Conservation (phyloP, 805 yeast genomes). For the Candida boidinii region DNA sequence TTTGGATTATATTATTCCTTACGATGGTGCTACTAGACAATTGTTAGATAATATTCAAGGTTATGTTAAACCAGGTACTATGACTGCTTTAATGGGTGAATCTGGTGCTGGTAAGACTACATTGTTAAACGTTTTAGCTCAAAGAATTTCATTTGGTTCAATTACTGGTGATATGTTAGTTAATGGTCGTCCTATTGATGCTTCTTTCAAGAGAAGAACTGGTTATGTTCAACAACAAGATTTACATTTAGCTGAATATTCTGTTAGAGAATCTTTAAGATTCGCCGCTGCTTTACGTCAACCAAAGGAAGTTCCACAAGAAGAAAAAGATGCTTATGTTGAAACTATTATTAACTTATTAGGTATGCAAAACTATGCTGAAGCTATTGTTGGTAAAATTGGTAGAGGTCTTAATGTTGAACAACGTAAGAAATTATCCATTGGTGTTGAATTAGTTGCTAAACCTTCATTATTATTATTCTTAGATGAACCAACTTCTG, state of each 20-base stretch:
- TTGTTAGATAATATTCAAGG: conserved; percentile 36
- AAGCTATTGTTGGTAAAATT: conserved; percentile 38
- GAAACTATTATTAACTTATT: conserved; percentile 31
- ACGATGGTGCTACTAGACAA: conserved; percentile 31
- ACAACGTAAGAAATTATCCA: conserved; percentile 43
- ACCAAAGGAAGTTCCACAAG: conserved; percentile 27
- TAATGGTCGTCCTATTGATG: conserved; percentile 40
- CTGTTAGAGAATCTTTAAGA: conserved; percentile 41
- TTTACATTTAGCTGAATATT: conserved; percentile 38
- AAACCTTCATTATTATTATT: conserved; percentile 43
- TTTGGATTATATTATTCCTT: conserved; percentile 47
- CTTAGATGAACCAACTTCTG: conserved; percentile 55
- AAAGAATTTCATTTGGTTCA: conserved; percentile 41
- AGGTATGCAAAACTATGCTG: conserved; percentile 37
- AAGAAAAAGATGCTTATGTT: conserved; percentile 33
- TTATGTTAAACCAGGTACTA: conserved; percentile 40
- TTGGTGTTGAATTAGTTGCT: conserved; percentile 48
- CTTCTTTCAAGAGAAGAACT: conserved; percentile 43
- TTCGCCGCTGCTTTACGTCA: conserved; percentile 45
- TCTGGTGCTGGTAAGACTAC: conserved; percentile 60
- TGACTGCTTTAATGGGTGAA: conserved; percentile 56
- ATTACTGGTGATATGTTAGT: conserved; percentile 50
- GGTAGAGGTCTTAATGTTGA: conserved; percentile 46
- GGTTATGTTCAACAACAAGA: conserved; percentile 53
- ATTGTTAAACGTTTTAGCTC: conserved; percentile 42